Conservation (phyloP, 2,329 filamentous ascomycete genomes). For the Scedosporium minutisporum region DNA sequence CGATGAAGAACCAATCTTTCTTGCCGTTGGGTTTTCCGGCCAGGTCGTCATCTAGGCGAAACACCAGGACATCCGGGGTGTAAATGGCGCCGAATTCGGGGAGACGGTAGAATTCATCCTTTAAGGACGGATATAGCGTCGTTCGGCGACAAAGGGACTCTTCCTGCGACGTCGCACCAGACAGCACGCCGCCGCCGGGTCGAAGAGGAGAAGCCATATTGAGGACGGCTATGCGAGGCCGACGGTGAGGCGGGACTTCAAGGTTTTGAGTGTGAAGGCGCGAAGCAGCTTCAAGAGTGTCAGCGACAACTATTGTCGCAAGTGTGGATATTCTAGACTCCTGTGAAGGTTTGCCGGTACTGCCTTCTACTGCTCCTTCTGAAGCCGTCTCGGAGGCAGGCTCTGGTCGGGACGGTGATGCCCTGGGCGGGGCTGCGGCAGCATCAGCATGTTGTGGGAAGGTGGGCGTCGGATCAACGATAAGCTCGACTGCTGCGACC, state of each 20-base stretch:
- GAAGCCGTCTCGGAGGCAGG: too few relatives aligned
- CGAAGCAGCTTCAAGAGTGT: conserved; percentile 44
- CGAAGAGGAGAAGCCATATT: conserved; percentile 56
- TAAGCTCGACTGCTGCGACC: conserved; percentile 40
- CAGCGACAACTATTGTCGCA: conserved; percentile 36
- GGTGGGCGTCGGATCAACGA: conserved; percentile 19
- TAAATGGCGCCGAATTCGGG: conserved; percentile 48
- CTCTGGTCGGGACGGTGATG: too few relatives aligned
- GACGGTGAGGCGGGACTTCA: not conserved
- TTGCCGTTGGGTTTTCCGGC: conserved; percentile 28
- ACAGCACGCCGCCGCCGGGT: conserved; percentile 51
- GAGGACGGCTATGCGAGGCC: conserved; percentile 38
- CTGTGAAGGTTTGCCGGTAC: not conserved
- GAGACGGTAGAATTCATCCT: conserved; percentile 48
- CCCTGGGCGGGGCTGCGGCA: too few relatives aligned
- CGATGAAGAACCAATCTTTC: conserved; percentile 46
- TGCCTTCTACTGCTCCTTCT: too few relatives aligned
- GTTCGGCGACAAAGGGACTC: conserved; percentile 52
- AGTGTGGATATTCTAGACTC: conserved; percentile 13
- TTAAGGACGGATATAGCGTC: conserved; percentile 48
- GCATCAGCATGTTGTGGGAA: too few relatives aligned
- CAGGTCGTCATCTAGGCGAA: conserved; percentile 28
- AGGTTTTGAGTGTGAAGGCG: conserved; percentile 15
- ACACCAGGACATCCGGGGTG: conserved; percentile 50
- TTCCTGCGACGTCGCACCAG: conserved; percentile 50